Evolutionary conservation across 768 basidiomycete species (phyloP).

Genomic region (Amanita exitialis): DNA sequence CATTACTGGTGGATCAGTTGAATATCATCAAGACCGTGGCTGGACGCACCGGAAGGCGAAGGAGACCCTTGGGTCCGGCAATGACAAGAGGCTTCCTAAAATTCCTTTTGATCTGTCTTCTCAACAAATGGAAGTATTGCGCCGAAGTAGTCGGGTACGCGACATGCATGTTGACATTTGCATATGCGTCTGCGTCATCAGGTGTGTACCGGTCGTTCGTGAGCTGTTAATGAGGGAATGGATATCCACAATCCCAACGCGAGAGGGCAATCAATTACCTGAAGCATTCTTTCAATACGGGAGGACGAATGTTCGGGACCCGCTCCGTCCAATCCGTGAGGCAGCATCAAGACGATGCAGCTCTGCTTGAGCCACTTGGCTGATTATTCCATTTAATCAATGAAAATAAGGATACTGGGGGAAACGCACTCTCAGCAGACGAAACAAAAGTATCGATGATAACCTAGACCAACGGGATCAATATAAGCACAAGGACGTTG

Average conservation of each 20-base stretch:
- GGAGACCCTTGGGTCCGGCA: slow-evolving; percentile 75
- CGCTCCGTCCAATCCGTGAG: slow-evolving; percentile 87
- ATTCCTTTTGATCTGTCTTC: slow-evolving; percentile 76
- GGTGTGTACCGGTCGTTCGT: slow-evolving; percentile 58
- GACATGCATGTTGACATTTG: slow-evolving; percentile 77
- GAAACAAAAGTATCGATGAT: slow-evolving; percentile 86
- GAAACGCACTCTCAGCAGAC: slow-evolving; percentile 66
- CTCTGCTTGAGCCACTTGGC: slow-evolving; percentile 94
- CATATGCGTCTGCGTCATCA: slow-evolving; percentile 16
- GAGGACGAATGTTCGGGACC: slow-evolving; percentile 91
- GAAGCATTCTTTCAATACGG: slow-evolving; percentile 84
- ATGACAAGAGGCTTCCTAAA: slow-evolving; percentile 83
- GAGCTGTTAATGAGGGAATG: slow-evolving; percentile 32
- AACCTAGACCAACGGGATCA: slow-evolving; percentile 29
- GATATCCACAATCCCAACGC: neutral
- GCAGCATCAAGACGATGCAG: slow-evolving; percentile 75
- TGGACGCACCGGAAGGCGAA: slow-evolving; percentile 59
- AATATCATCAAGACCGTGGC: neutral
- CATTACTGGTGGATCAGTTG: neutral
- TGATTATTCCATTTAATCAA: slow-evolving; percentile 16
- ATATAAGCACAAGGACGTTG: neutral
- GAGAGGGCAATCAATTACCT: slow-evolving; percentile 30
- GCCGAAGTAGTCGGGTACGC: slow-evolving; percentile 83
- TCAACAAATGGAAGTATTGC: slow-evolving; percentile 89
- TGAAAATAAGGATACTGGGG: neutral